Base-by-base conservation (phyloP, 140 eudicot species). In the Flaveria floridana region DNA sequence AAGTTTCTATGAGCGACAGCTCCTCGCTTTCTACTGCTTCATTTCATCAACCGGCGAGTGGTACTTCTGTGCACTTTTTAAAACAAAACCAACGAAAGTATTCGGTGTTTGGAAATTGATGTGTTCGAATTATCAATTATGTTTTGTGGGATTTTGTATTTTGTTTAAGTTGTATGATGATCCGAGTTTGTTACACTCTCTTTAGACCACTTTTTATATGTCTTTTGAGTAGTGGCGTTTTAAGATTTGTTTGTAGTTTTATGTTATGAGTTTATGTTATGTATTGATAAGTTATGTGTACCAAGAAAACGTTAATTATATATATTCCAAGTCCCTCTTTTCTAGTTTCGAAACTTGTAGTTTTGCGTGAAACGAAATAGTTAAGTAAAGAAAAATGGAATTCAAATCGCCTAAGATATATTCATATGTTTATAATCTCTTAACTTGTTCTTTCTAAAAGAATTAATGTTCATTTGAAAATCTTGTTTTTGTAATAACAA, bases 141-240 rank as follows among this genome's bases (percentile, higher is more conserved):
- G 13, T 73, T 73, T 57, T 65, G 19, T 25, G 61, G 48, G 28
- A 46, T 71, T 21, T 18, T 74, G 76, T 59, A 7, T 0, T 28
- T 4, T 58, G 2, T 47, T 59, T 74, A 74, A 44, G 66, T 59
- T 47, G 34, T 14, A 58, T 42, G 57, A 57, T 74, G 59, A 57
- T 72, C 76, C 76, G 39, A 34, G 56, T 71, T 28, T 42, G 64
- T 56, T 68, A 68, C 80, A 74, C 80, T 74, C 84, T 80, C 84
- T 68, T 74, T 59, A 67, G 80, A 74, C 80, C 76, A 46, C n/a
- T 58, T 80, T 65, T 70, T 34, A 8, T 75, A 57, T 46, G 84
- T 80, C 80, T 80, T 80, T 75, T 50, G 84, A 80, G 84, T 34
- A 80, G 84, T 80, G 84, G 84, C 61, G 80, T 68, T 57, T 20